phyloP scores from a whole-genome alignment of 2,329 filamentous ascomycete genomes.

The Clonostachys solani region DNA sequence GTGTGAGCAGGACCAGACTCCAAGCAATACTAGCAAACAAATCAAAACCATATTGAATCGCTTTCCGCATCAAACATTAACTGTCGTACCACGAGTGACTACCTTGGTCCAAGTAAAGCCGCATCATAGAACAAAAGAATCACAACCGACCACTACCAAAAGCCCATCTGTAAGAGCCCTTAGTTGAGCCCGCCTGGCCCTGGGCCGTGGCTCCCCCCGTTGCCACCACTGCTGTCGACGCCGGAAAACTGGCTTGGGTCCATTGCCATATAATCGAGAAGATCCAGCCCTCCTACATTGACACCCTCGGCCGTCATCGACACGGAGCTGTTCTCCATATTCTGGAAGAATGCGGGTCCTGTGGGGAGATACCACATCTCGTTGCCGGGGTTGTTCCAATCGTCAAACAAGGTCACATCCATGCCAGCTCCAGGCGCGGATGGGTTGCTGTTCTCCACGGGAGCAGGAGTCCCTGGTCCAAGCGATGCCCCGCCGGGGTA shows the following conservation, averaged over 20 bases:
- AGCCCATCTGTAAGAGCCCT: no score
- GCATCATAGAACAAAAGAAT: no score
- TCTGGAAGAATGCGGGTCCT: conserved; percentile 61
- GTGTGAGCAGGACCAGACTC: no score
- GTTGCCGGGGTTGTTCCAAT: conserved; percentile 50
- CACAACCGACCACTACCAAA: no score
- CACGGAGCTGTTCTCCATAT: conserved; percentile 55
- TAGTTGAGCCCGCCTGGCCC: no score
- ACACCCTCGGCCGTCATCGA: conserved; percentile 65
- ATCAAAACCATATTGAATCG: no score
- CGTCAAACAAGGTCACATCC: conserved; percentile 42
- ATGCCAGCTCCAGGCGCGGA: conserved; percentile 12
- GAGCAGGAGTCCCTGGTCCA: conserved; percentile 43
- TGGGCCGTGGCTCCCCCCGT: no score
- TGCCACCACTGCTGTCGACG: background rate
- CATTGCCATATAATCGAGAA: conserved; percentile 67
- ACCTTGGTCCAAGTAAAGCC: no score
- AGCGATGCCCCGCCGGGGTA: conserved; percentile 46
- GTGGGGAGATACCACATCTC: conserved; percentile 67
- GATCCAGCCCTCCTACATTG: conserved; percentile 61
- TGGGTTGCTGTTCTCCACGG: conserved; percentile 21
- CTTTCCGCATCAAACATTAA: no score
- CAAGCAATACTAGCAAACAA: no score
- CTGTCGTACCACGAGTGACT: no score
- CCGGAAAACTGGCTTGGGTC: conserved; percentile 38